Evolutionary conservation across 176 grass and related monocot species (phyloP).

Genomic region (Tuctoria greenei): DNA sequence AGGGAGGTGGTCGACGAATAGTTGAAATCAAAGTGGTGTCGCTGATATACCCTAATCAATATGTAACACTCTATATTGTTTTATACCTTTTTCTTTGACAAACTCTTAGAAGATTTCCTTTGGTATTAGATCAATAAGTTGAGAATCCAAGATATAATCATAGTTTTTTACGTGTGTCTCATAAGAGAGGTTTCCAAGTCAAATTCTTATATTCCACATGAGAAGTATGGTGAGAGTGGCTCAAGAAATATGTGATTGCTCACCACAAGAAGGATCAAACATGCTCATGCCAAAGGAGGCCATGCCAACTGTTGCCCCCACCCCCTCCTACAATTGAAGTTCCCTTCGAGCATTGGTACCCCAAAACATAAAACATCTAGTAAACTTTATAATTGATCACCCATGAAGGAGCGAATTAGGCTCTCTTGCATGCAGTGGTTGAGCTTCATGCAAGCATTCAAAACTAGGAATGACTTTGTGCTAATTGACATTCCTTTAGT

Average conservation of each 20-base stretch:
- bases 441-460: neutral
- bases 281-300: neutral
- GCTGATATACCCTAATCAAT: neutral
- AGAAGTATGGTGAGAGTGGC: neutral
- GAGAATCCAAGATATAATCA: neutral
- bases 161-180: neutral
- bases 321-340: neutral
- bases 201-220: neutral
- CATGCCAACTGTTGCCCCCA: too few species aligned
- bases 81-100: neutral
- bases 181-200: neutral
- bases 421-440: neutral
- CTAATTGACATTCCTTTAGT: neutral
- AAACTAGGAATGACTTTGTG: neutral
- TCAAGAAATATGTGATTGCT: neutral
- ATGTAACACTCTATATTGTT: neutral
- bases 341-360: neutral
- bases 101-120: neutral
- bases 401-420: neutral
- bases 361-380: neutral
- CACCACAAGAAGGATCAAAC: too few species aligned
- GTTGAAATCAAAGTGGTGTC: neutral
- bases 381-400: neutral
- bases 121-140: neutral
- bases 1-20: neutral